Percentiles rank a stretch among this genome's conserved stretches.
Evolutionary conservation across 805 yeast genomes (phyloP).

Genomic region (Candida berthetii): DNA sequence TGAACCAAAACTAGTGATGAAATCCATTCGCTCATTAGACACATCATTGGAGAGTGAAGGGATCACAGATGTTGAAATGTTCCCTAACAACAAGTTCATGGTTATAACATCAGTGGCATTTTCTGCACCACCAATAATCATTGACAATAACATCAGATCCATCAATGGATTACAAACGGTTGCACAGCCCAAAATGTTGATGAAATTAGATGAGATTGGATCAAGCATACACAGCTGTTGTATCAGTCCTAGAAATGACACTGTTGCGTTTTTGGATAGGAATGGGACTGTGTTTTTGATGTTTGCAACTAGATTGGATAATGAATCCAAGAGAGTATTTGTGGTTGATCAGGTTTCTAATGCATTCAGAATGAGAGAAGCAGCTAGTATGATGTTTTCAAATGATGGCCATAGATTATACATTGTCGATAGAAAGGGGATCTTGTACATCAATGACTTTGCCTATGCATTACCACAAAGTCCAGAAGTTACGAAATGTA

Average conservation of each 20-base stretch:
- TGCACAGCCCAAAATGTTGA: slow-evolving; percentile 53
- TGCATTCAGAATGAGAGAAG: slow-evolving; percentile 64
- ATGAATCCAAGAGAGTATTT: slow-evolving; percentile 40
- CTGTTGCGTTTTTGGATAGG: slow-evolving; percentile 74
- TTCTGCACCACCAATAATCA: slow-evolving; percentile 58
- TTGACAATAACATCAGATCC: slow-evolving; percentile 55
- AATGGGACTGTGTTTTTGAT: slow-evolving; percentile 71
- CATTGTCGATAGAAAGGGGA: slow-evolving; percentile 76
- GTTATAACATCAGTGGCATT: slow-evolving; percentile 55
- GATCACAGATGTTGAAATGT: slow-evolving; percentile 72
- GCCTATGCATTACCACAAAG: slow-evolving; percentile 79
- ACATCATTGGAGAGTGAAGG: slow-evolving; percentile 80
- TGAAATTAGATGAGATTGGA: slow-evolving; percentile 76
- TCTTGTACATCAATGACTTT: slow-evolving; percentile 75
- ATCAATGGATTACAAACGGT: slow-evolving; percentile 32
- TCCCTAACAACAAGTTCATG: slow-evolving; percentile 58
- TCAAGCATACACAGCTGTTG: slow-evolving; percentile 67
- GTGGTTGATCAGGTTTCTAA: slow-evolving; percentile 73
- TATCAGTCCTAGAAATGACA: slow-evolving; percentile 82
- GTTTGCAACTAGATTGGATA: slow-evolving; percentile 52
- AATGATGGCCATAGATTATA: slow-evolving; percentile 76
- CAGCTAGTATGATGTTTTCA: slow-evolving; percentile 76
- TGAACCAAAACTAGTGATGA: slow-evolving; percentile 64
- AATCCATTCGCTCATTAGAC: slow-evolving; percentile 56
- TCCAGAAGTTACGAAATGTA: slow-evolving; percentile 60